Evolutionary conservation across 129 eudicot species (phyloP).

Genomic region (Tagetes erecta): DNA sequence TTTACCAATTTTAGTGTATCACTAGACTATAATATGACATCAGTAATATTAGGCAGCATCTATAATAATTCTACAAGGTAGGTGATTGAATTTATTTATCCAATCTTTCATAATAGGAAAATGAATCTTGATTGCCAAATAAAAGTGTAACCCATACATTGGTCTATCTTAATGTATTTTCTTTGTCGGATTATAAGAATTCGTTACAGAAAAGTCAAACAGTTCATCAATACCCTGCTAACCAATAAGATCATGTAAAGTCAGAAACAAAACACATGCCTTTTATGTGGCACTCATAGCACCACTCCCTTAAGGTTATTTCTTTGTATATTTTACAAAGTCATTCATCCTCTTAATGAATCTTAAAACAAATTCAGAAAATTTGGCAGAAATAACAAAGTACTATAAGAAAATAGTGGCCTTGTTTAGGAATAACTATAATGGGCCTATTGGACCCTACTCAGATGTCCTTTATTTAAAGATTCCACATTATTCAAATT

Average conservation of each 20-base stretch:
- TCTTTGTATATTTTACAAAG: slow-evolving; percentile 14
- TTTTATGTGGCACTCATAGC: no score
- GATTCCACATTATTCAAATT: slow-evolving; percentile 30
- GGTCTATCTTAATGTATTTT: neutral
- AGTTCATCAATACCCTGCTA: neutral
- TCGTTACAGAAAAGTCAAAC: no score
- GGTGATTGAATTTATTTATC: neutral
- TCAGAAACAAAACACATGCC: no score
- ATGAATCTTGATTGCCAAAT: slow-evolving; percentile 12
- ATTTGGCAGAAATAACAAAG: slow-evolving; percentile 9
- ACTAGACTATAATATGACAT: neutral
- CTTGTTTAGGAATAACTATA: slow-evolving; percentile 29
- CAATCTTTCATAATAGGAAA: neutral
- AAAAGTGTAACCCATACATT: neutral
- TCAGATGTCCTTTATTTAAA: slow-evolving; percentile 28
- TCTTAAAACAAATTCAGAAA: slow-evolving; percentile 2
- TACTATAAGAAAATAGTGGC: slow-evolving; percentile 6
- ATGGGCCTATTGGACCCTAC: slow-evolving; percentile 37
- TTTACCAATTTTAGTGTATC: slow-evolving; percentile 20
- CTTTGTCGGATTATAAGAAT: neutral
- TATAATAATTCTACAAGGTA: neutral
- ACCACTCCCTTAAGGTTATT: neutral
- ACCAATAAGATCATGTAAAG: neutral
- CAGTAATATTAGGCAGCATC: slow-evolving; percentile 8
- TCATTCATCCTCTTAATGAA: neutral